Evolutionary conservation across 2,329 filamentous ascomycete genomes (phyloP).

Genomic region (Fusarium sp.): DNA sequence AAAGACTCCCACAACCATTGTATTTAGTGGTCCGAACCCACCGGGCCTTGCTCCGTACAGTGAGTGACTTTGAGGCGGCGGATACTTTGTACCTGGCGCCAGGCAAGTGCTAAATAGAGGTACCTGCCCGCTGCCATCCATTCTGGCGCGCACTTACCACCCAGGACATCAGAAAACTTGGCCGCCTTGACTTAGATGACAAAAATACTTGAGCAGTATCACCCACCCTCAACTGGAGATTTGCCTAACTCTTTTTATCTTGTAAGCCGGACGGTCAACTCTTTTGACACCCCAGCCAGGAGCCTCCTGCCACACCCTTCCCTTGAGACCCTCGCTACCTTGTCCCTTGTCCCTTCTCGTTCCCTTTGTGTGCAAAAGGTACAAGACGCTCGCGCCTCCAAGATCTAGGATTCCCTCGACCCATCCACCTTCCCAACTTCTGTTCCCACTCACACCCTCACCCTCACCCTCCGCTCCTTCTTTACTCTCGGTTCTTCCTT

Average conservation of each 20-base stretch:
- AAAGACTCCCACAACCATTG: constrained; percentile 3
- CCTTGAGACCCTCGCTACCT: constrained; percentile 34
- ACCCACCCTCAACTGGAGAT: no score
- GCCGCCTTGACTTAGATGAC: no score
- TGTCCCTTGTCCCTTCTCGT: constrained; percentile 36
- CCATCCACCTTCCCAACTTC: constrained; percentile 49
- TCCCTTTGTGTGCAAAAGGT: constrained; percentile 40
- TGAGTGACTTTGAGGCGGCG: constrained; percentile 31
- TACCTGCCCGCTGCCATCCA: constrained; percentile 27
- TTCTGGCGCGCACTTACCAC: constrained; percentile 32
- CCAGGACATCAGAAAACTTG: no score
- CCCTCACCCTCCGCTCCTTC: constrained; percentile 43
- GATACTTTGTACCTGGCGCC: constrained; percentile 40
- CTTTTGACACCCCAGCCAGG: constrained; percentile 13
- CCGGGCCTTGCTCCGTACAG: constrained; percentile 43
- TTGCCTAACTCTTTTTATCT: no score
- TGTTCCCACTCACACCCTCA: constrained; percentile 47
- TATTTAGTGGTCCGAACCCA: constrained; percentile 48
- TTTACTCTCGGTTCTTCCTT: constrained; percentile 45
- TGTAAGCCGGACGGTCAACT: no score
- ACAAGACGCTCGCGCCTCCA: constrained; percentile 45
- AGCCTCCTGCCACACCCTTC: constrained; percentile 44
- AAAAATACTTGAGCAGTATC: no score
- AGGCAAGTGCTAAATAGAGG: constrained; percentile 39
- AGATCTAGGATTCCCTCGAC: constrained; percentile 49